Evolutionary conservation across 1,139 yeast species (phyloP).

Genomic region (Candida sp.): DNA sequence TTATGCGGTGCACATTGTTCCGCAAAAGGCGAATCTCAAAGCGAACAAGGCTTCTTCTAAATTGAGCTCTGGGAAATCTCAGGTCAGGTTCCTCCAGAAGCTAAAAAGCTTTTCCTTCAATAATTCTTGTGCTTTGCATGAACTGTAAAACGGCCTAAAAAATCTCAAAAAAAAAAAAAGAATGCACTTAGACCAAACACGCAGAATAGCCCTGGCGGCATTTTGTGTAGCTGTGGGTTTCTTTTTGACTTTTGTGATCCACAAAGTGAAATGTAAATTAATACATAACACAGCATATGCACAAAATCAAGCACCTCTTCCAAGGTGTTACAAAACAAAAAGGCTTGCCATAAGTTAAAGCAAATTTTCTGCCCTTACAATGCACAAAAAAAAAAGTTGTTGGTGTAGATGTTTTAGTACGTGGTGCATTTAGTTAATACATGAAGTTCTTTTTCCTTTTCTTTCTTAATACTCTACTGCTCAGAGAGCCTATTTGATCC

Average conservation of each 20-base stretch:
- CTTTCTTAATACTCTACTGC: not conserved
- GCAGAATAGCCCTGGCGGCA: not conserved
- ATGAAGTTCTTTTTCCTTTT: not conserved
- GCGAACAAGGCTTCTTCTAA: not conserved
- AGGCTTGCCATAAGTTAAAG: not conserved
- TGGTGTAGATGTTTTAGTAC: not conserved
- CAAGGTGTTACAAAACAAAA: not conserved
- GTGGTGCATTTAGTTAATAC: not conserved
- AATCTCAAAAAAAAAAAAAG: not conserved
- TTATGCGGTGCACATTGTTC: too few species aligned
- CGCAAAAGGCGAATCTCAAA: not conserved
- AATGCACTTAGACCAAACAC: not conserved
- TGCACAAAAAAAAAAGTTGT: not conserved
- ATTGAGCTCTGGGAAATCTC: not conserved
- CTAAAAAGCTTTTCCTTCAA: not conserved
- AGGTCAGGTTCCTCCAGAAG: not conserved
- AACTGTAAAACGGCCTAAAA: not conserved
- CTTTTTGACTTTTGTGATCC: not conserved
- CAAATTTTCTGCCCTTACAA: not conserved
- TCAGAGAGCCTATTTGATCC: not conserved
- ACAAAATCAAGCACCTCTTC: not conserved
- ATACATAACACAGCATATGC: not conserved
- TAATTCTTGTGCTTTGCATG: not conserved
- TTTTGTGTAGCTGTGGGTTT: not conserved
- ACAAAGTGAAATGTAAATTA: not conserved